Percentiles rank a stretch among this genome's conserved stretches.
Conservation (phyloP, 257 asterid species). For the Hygrophila difformis region DNA sequence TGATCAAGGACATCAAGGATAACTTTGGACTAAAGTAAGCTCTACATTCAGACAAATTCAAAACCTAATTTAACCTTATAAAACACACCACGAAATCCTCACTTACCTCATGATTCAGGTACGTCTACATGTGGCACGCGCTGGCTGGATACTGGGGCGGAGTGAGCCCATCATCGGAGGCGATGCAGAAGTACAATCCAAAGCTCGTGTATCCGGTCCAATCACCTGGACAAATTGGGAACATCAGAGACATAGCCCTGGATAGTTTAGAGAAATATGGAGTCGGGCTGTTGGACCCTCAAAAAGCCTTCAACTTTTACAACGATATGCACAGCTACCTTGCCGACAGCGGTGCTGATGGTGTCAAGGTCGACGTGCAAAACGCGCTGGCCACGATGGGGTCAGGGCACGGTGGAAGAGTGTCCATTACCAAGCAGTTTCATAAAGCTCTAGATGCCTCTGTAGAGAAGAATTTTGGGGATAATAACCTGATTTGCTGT, state of each 20-base stretch:
- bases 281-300: constrained; percentile 50
- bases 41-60: no score
- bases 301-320: constrained; percentile 39
- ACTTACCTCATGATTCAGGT: constrained; percentile 24
- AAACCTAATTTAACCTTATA: background rate
- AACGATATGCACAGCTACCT: constrained; percentile 66
- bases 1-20: constrained; percentile 27
- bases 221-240: constrained; percentile 51
- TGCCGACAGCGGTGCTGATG: constrained; percentile 51
- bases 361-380: constrained; percentile 78
- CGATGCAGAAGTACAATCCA: constrained; percentile 48
- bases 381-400: constrained; percentile 50
- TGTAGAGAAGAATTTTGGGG: constrained; percentile 38
- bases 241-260: constrained; percentile 43
- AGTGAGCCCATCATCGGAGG: constrained; percentile 31
- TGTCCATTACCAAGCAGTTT: constrained; percentile 43
- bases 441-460: constrained; percentile 63
- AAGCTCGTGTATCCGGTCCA: constrained; percentile 43
- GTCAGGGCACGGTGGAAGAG: constrained; percentile 61
- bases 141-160: constrained; percentile 82
- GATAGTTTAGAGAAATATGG: constrained; percentile 62
- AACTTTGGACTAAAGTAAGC: constrained; percentile 34
- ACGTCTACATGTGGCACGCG: constrained; percentile 77
- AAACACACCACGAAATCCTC: background rate
- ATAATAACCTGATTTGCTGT: constrained; percentile 46